Evolutionary conservation across 2,329 filamentous ascomycete genomes (phyloP), one percentile per base, ranked within the genome.

Genomic region (Phialophora tarda): DNA sequence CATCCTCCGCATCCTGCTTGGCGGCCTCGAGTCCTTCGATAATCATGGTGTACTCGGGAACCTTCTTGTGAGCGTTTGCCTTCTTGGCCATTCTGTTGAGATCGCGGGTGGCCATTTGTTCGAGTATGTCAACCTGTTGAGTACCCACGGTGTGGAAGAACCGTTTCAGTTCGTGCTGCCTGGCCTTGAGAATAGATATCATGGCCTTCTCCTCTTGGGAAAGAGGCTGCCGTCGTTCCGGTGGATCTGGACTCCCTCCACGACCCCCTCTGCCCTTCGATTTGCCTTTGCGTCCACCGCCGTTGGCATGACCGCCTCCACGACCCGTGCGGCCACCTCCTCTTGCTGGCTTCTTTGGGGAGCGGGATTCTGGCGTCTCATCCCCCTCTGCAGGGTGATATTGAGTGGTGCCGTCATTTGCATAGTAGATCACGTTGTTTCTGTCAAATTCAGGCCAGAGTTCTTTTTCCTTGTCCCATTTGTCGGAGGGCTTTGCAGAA

Each of bases 101-200:
- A 6, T 78, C 77, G 28, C 78, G 76, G 14, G 73, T 74, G 4
- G 79, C 78, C 57, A 82, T 66, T 11, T 79, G 73, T 28, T 74
- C 75, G 55, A 82, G 72, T 12, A 80, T 77, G 32, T 80, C 69
- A 58, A 76, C 72, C 65, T 82, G 80, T 4, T 77, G 78, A 24
- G 75, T 73, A 28, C 77, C 79, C 12, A 82, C 75, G 58, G 75
- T 76, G 64, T 77, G 79, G 68, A 79, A 82, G 8, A 78, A 75
- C 30, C 75, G 74, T 51, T 79, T 78, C 44, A 82, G 65, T 66
- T 82, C 78, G 17, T 77, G 76, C 71, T 81, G 78, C 10, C 80
- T 77, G 50, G 78, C 74, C 62, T 77, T 77, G 26, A 81, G 74
- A 41, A 67, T 68, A 24, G 65, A 64, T 24, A 73, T 68, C 24